Base-by-base conservation (phyloP, 805 yeast genomes). In the Barnettozyma sp. region DNA sequence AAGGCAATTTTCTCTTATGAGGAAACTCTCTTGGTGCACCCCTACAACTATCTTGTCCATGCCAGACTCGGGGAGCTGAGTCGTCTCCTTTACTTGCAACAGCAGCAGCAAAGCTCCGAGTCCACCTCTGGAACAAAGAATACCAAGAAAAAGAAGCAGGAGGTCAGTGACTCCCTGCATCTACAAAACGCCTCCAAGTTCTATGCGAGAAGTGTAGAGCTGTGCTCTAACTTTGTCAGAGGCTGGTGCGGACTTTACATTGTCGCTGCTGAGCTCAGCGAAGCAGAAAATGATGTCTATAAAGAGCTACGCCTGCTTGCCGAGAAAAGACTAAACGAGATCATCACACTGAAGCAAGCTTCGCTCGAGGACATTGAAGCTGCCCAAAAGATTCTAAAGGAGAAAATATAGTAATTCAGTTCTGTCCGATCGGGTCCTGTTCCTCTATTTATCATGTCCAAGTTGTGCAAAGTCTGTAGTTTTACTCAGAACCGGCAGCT, bases 201-300 rank as follows among this genome's bases (percentile, higher is more conserved):
- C 50, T 82, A 73, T 44, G 59, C 80, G 36, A 71, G 94, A 45
- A 61, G 87, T 7, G 77, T 86, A 6, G 97, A 92, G 56, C 63
- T 88, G 25, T 78, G 85, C 49, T 82, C 80, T 30, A 63, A 66
- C 22, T 82, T 74, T 54, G 58, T 72, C 15, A 69, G 85, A 44
- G 82, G 85, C 12, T 88, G 95, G 95, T 56, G 72, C 22, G 88
- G 90, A 1, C 58, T 83, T 2, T 66, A 64, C 27, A 48, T 67
- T 9, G 55, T 72, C 3, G 41, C 65, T 5, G 37, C 46, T 22
- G 52, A 54, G 53, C 58, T 37, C n/a, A 46, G 45, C 9, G 45
- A 47, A 37, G 7, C 23, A 21, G n/a, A 20, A 30, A 15, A 13
- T 38, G 6, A 40, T 35, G 18, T 34, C 32, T 6, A 41, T 41